Evolutionary conservation across 805 yeast species (phyloP).

Genomic region (Starmera dryadoides): DNA sequence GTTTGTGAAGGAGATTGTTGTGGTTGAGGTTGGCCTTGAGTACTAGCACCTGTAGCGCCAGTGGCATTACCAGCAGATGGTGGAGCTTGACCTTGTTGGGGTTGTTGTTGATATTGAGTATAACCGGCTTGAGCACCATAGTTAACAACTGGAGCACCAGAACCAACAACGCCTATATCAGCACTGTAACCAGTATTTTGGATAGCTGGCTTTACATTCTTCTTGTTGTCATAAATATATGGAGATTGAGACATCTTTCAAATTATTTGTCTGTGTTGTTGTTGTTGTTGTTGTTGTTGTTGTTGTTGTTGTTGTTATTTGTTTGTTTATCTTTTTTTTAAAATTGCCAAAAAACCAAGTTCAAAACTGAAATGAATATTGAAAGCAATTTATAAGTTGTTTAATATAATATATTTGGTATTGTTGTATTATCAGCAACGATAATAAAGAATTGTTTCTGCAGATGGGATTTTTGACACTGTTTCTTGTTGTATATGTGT

Average conservation of each 20-base stretch:
- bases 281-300: background rate
- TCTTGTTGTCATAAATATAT: constrained; percentile 6
- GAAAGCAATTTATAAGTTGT: too few relatives aligned
- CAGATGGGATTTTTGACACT: too few relatives aligned
- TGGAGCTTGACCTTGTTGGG: background rate
- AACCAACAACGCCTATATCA: background rate
- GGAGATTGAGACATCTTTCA: constrained; percentile 11
- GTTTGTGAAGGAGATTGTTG: constrained; percentile 5
- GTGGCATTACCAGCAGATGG: background rate
- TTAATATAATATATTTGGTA: background rate
- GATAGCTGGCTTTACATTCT: constrained; percentile 1
- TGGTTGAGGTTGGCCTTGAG: constrained; percentile 4
- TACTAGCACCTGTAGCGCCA: background rate
- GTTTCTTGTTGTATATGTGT: too few relatives aligned
- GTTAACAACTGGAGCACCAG: background rate
- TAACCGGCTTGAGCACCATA: background rate
- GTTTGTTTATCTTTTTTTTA: too few relatives aligned
- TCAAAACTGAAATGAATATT: too few relatives aligned
- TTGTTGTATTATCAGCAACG: background rate
- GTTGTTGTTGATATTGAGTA: background rate
- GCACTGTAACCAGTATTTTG: background rate
- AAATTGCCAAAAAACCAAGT: too few relatives aligned
- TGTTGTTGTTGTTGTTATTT: background rate
- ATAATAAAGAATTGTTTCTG: too few relatives aligned
- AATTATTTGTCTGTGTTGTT: background rate